A percentile compares a stretch with the other conserved stretches of the same genome.
Evolutionary conservation across 2,329 filamentous ascomycete genomes (phyloP).

Genomic region (Dactylellina cionopaga): DNA sequence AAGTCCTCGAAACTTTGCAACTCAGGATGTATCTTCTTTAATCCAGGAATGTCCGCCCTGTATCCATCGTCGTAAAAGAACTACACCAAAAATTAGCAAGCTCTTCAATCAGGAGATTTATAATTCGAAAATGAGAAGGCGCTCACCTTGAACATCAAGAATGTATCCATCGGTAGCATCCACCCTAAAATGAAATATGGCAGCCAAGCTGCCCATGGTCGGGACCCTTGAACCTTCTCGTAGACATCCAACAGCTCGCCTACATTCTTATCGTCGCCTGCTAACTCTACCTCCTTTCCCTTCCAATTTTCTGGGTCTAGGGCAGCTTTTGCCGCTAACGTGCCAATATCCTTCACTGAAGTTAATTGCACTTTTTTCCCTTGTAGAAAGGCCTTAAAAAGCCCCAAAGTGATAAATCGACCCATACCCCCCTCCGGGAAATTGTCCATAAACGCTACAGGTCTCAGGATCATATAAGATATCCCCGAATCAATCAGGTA

Average conservation of each 20-base stretch:
- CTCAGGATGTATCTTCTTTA: constrained; percentile 57
- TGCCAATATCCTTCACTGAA: constrained; percentile 61
- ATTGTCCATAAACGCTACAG: constrained; percentile 63
- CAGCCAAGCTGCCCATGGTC: constrained; percentile 39
- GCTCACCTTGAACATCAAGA: constrained; percentile 41
- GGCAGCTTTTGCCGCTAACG: constrained; percentile 60
- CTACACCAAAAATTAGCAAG: not conserved
- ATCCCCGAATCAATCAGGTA: constrained; percentile 39
- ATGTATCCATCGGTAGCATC: constrained; percentile 58
- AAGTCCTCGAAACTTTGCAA: constrained; percentile 61
- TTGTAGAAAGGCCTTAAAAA: constrained; percentile 58
- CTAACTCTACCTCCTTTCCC: constrained; percentile 60
- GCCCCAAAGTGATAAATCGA: constrained; percentile 58
- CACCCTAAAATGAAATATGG: constrained; percentile 22
- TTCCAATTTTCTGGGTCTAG: constrained; percentile 56
- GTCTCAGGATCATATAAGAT: constrained; percentile 62
- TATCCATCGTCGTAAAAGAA: constrained; percentile 63
- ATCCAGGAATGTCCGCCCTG: constrained; percentile 60
- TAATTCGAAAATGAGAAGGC: not conserved
- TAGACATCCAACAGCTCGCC: constrained; percentile 58
- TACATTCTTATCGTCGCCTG: constrained; percentile 62
- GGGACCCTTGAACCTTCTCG: constrained; percentile 53
- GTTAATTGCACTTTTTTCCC: constrained; percentile 60
- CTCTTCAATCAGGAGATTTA: not conserved
- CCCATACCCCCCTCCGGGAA: constrained; percentile 4